A percentile compares a stretch with the other conserved stretches of the same genome.
phyloP scores from a whole-genome alignment of 225 moss, liverwort and hornwort genomes.

The Physcomitrellopsis africana region DNA sequence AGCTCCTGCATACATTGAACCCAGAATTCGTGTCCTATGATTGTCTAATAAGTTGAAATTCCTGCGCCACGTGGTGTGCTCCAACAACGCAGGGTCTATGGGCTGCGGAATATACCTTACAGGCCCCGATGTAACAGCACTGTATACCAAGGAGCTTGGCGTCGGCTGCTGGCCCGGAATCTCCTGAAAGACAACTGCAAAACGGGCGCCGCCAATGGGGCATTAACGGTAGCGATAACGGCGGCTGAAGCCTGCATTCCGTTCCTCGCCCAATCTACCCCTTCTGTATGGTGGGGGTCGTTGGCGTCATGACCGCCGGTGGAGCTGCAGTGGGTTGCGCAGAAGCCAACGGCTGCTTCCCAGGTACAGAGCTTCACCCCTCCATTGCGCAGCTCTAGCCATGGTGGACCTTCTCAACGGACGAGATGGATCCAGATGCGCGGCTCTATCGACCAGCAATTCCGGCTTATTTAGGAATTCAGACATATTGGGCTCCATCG shows the following conservation, averaged over 20 bases:
- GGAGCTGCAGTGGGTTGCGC: constrained; percentile 19
- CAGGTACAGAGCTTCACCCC: background rate
- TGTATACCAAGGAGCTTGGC: constrained; percentile 13
- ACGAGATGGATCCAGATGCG: no score
- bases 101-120: constrained; percentile 27
- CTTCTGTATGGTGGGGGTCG: constrained; percentile 10
- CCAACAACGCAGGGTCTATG: constrained; percentile 10
- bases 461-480: background rate
- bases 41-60: background rate
- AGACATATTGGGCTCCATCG: background rate
- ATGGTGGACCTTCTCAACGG: background rate
- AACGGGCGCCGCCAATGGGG: constrained; percentile 1
- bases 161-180: constrained; percentile 13
- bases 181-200: constrained; percentile 10
- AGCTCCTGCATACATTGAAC: no score
- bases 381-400: background rate
- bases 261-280: background rate
- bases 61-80: constrained; percentile 24
- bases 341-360: constrained; percentile 24
- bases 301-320: constrained; percentile 20
- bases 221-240: background rate
- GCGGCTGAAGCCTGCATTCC: background rate
- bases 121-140: constrained; percentile 18
- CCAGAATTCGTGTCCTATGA: background rate
- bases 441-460: no score